These are phyloP conservation scores for Mycena sanguinolenta DNA, from an alignment of 768 basidiomycete species.

Conservation along the genomic window DNA sequence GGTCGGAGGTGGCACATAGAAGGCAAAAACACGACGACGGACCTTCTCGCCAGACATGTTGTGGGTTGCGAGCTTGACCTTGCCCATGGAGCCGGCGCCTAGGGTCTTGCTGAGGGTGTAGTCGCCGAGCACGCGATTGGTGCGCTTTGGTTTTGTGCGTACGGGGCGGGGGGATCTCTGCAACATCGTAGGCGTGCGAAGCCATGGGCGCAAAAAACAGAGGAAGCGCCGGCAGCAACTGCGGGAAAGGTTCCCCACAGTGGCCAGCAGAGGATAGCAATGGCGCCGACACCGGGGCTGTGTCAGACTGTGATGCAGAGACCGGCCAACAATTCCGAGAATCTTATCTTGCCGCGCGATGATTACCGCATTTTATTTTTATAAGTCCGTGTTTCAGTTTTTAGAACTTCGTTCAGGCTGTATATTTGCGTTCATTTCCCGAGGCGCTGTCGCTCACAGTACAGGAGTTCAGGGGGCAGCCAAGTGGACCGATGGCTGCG, in stretches of 20 bases:
- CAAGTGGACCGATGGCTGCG: not conserved
- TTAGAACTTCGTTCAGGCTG: not conserved
- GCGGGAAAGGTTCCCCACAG: slow-evolving; percentile 17
- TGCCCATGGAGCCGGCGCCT: slow-evolving; percentile 98
- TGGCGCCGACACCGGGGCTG: slow-evolving; percentile 19
- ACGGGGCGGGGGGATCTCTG: slow-evolving; percentile 30
- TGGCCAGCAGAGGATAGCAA: slow-evolving; percentile 20
- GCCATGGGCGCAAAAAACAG: slow-evolving; percentile 15
- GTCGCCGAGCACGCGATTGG: slow-evolving; percentile 84
- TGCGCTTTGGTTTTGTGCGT: slow-evolving; percentile 47
- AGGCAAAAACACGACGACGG: slow-evolving; percentile 38
- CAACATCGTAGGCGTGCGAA: slow-evolving; percentile 28
- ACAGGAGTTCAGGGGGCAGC: not conserved
- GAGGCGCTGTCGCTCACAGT: too few relatives aligned
- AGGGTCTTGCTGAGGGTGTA: slow-evolving; percentile 97
- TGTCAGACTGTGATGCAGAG: slow-evolving; percentile 24
- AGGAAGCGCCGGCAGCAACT: too few relatives aligned
- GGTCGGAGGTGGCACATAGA: not conserved
- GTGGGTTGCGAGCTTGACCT: slow-evolving; percentile 96
- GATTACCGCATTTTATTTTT: slow-evolving; percentile 14
- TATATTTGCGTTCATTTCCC: too few relatives aligned
- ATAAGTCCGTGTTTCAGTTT: not conserved
- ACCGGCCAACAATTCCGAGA: slow-evolving; percentile 14
- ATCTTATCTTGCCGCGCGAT: slow-evolving; percentile 16
- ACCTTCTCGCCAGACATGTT: slow-evolving; percentile 94